A percentile compares a stretch with the other conserved stretches of the same genome.
Conservation (phyloP, 306 rosid species). For the Cucurbita moschata region DNA sequence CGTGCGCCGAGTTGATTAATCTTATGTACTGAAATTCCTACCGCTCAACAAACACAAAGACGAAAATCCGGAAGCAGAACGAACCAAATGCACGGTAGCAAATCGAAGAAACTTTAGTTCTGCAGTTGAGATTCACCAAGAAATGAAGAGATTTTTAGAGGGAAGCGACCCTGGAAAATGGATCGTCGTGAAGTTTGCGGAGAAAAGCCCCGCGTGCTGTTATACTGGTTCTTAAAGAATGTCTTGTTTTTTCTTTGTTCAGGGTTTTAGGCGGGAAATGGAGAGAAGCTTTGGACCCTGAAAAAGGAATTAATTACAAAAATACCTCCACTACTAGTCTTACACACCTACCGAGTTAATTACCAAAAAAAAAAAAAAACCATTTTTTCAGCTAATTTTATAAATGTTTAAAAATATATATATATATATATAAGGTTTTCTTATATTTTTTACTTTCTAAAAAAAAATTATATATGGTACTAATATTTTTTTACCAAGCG, state of each 20-base stretch:
- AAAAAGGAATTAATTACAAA: background rate
- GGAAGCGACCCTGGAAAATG: background rate
- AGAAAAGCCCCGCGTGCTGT: background rate
- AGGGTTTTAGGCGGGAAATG: slow-evolving; percentile 5
- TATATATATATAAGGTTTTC: no score
- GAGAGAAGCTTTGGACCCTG: background rate
- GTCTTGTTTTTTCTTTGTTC: background rate
- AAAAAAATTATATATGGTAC: no score
- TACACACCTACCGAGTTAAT: background rate
- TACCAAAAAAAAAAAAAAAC: no score
- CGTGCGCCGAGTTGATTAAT: background rate
- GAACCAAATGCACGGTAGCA: background rate
- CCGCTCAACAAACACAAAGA: background rate
- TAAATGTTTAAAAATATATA: no score
- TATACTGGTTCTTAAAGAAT: background rate
- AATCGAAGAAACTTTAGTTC: background rate
- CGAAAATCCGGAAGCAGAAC: background rate
- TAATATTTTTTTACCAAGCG: no score
- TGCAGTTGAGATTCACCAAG: background rate
- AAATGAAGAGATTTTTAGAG: background rate
- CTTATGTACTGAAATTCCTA: background rate
- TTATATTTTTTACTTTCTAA: no score
- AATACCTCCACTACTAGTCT: background rate
- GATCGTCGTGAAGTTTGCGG: slow-evolving; percentile 6
- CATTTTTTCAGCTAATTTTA: no score